Evolutionary conservation across 495 filamentous ascomycete genomes (phyloP).

Genomic region (Aspergillus mulundensis): DNA sequence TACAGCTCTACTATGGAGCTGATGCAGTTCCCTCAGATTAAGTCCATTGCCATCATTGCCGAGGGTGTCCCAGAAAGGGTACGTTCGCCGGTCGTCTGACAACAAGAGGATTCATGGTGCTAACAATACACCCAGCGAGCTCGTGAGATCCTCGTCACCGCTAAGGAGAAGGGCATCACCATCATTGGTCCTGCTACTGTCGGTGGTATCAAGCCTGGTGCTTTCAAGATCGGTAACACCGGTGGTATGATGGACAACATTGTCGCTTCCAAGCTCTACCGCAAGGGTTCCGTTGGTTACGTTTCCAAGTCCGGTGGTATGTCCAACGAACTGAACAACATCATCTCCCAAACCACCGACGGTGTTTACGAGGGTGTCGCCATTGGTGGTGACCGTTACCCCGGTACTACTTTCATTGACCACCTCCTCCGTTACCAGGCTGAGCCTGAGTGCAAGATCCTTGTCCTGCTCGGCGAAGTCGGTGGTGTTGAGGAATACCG

Average conservation of each 20-base stretch:
- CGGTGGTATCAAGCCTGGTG: conserved; percentile 98
- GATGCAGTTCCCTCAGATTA: conserved; percentile 96
- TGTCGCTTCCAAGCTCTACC: conserved; percentile 99
- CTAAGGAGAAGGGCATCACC: conserved; percentile 96
- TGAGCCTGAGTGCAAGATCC: conserved; percentile 95
- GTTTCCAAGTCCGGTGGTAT: conserved; percentile 99
- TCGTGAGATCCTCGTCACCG: conserved; percentile 92
- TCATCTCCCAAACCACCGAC: conserved; percentile 89
- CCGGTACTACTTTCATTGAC: conserved; percentile 98
- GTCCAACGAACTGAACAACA: conserved; percentile 99
- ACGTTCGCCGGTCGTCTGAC: conserved; percentile 34
- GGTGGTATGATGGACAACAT: conserved; percentile 99
- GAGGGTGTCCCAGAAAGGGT: conserved; percentile 98
- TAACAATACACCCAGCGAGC: conserved; percentile 60
- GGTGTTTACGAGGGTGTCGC: conserved; percentile 99
- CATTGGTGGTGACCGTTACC: conserved; percentile 98
- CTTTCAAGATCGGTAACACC: conserved; percentile 99
- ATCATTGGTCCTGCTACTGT: conserved; percentile 98
- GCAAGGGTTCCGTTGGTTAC: conserved; percentile 95
- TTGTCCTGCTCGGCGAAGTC: conserved; percentile 93
- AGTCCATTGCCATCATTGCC: conserved; percentile 97
- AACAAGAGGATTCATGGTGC: conserved; percentile 8
- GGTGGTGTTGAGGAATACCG: conserved; percentile 99
- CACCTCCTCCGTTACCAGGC: conserved; percentile 92
- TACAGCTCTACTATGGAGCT: conserved; percentile 98